These are phyloP conservation scores for Alternaria atra DNA, from an alignment of 2,329 filamentous ascomycete genomes.

Conservation along the genomic window DNA sequence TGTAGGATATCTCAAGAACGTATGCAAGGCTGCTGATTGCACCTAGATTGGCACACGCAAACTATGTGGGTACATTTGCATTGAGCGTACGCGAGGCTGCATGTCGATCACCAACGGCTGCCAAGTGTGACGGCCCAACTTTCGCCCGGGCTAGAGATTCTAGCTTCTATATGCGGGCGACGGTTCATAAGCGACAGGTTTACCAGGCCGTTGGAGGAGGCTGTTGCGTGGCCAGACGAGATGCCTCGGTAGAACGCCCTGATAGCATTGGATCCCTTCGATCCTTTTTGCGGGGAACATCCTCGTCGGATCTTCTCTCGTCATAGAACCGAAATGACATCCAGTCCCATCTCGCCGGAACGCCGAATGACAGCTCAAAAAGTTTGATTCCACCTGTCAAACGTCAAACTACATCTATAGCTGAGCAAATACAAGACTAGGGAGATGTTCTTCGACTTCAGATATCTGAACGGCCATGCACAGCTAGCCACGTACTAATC, in stretches of 20 bases:
- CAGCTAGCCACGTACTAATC: not conserved
- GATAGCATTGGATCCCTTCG: not conserved
- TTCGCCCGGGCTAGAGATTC: not conserved
- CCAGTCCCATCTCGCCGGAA: slow-evolving; percentile 2
- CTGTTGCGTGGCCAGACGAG: not conserved
- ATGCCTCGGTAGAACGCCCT: slow-evolving; percentile 10
- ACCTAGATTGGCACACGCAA: not conserved
- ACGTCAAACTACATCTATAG: not conserved
- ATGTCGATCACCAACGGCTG: not conserved
- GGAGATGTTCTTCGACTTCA: not conserved
- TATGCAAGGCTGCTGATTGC: not conserved
- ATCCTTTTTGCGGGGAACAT: slow-evolving; percentile 8
- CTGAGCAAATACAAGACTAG: not conserved
- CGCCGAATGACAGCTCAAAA: not conserved
- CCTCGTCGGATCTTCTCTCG: slow-evolving; percentile 2
- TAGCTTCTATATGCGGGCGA: not conserved
- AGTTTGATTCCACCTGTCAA: slow-evolving; percentile 3
- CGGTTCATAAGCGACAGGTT: not conserved
- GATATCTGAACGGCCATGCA: not conserved
- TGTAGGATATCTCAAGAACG: not conserved
- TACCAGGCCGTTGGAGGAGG: not conserved
- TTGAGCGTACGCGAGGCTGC: not conserved
- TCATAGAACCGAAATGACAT: slow-evolving; percentile 15
- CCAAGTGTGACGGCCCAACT: not conserved
- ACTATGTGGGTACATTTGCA: not conserved